These are phyloP conservation scores for Termitomyces sp. DNA, from an alignment of 768 basidiomycete species.

Conservation along the genomic window DNA sequence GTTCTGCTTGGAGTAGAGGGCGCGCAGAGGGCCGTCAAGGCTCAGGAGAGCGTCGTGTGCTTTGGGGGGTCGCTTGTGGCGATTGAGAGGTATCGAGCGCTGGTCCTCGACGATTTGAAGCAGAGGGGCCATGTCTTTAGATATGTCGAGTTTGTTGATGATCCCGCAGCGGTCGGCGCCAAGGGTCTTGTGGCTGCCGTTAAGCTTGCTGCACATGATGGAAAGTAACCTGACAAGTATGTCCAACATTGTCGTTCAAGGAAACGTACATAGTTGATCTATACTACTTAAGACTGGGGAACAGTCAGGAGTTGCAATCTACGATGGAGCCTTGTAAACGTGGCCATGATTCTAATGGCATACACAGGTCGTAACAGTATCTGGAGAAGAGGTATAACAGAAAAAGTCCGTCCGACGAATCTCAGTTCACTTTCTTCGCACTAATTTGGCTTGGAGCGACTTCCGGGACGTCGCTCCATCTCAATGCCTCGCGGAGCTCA, in stretches of 20 bases:
- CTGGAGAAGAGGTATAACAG: background rate
- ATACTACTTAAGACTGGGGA: background rate
- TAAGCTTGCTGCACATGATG: background rate
- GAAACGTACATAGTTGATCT: background rate
- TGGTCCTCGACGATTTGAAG: slow-evolving; percentile 44
- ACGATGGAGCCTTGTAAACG: no score
- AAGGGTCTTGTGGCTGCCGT: slow-evolving; percentile 43
- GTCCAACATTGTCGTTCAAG: background rate
- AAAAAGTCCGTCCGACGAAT: background rate
- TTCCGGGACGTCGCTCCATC: slow-evolving; percentile 59
- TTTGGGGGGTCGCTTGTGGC: slow-evolving; percentile 81
- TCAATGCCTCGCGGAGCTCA: slow-evolving; percentile 70
- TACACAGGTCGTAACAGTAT: background rate
- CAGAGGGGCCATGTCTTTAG: slow-evolving; percentile 60
- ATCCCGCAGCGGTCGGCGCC: slow-evolving; percentile 58
- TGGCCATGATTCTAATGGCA: background rate
- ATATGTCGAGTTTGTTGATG: slow-evolving; percentile 63
- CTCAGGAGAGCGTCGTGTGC: slow-evolving; percentile 59
- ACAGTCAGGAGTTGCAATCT: background rate
- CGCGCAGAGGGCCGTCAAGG: slow-evolving; percentile 39
- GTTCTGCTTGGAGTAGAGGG: slow-evolving; percentile 38
- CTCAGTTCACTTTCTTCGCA: slow-evolving; percentile 13
- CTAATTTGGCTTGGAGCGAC: background rate
- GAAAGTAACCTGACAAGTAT: background rate
- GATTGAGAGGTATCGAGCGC: slow-evolving; percentile 52